Conservation (phyloP, 1,284 basidiomycete species). For the Cutaneotrichosporon cyanovorans region DNA sequence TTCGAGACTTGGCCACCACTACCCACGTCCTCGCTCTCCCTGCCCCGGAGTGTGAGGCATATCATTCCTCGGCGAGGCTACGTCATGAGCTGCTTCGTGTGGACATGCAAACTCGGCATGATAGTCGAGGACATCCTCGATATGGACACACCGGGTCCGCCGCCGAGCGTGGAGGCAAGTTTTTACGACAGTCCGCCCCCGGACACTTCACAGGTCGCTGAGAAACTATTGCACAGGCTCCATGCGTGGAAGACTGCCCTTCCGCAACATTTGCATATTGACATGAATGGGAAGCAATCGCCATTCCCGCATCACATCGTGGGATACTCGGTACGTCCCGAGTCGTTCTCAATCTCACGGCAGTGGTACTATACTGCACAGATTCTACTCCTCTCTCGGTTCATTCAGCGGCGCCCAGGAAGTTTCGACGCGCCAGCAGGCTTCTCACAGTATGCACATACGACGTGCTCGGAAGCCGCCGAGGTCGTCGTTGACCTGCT, state of each 20-base stretch:
- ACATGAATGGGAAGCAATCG: slow-evolving; percentile 15
- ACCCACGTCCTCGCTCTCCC: slow-evolving; percentile 18
- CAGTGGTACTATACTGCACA: slow-evolving; percentile 37
- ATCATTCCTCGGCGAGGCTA: slow-evolving; percentile 25
- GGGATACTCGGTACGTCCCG: too few species aligned
- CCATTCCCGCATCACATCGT: slow-evolving; percentile 38
- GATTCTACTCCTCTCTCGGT: slow-evolving; percentile 37
- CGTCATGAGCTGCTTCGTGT: slow-evolving; percentile 35
- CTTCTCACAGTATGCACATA: slow-evolving; percentile 16
- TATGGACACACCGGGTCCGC: slow-evolving; percentile 27
- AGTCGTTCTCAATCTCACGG: too few species aligned
- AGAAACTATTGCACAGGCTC: slow-evolving; percentile 11
- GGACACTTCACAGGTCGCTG: too few species aligned
- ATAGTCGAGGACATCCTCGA: slow-evolving; percentile 40
- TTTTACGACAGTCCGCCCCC: too few species aligned
- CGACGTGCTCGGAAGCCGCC: slow-evolving; percentile 32
- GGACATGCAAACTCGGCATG: slow-evolving; percentile 36
- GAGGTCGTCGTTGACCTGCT: slow-evolving; percentile 33
- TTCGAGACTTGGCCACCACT: slow-evolving; percentile 44
- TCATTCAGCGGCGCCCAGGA: slow-evolving; percentile 20
- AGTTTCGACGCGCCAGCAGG: slow-evolving; percentile 6
- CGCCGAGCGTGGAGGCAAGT: too few species aligned
- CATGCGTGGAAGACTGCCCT: slow-evolving; percentile 24
- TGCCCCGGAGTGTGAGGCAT: slow-evolving; percentile 20
- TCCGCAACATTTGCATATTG: slow-evolving; percentile 26